These are phyloP conservation scores for Phytopythium ostracodes DNA, from an alignment of 352 stramenopile species.

Conservation along the genomic window DNA sequence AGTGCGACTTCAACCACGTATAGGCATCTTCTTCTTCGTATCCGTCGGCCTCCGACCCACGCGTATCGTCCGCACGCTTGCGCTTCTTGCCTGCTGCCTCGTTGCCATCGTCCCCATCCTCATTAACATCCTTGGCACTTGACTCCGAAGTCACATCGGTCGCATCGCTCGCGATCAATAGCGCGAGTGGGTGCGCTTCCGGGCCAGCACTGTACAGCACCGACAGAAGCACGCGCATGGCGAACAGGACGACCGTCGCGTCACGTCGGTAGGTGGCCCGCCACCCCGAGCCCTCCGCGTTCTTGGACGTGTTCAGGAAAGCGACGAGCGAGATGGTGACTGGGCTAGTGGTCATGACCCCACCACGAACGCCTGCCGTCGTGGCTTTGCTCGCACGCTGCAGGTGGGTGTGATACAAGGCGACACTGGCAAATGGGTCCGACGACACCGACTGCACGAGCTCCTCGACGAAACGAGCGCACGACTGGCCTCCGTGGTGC, in stretches of 20 bases:
- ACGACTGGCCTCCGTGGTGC: constrained; percentile 23
- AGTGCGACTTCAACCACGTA: constrained; percentile 31
- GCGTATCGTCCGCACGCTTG: constrained; percentile 16
- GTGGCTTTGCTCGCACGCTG: neutral
- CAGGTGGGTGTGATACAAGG: neutral
- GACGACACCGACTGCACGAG: constrained; percentile 36
- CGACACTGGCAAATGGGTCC: constrained; percentile 31
- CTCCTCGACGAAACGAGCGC: constrained; percentile 42
- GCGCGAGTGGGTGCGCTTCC: constrained; percentile 30
- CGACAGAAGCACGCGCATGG: constrained; percentile 35
- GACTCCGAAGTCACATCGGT: neutral
- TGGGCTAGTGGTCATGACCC: constrained; percentile 28
- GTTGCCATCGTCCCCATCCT: neutral
- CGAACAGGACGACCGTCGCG: constrained; percentile 27
- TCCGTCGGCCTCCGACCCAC: neutral
- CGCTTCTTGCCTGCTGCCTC: neutral
- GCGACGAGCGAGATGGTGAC: constrained; percentile 43
- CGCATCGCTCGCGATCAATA: constrained; percentile 32
- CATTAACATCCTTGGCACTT: neutral
- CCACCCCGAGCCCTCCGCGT: neutral
- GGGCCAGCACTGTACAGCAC: constrained; percentile 26
- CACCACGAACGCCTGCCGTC: neutral
- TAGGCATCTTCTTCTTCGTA: constrained; percentile 31
- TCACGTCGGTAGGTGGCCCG: constrained; percentile 22
- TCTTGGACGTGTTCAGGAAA: constrained; percentile 30